phyloP scores from a whole-genome alignment of 768 basidiomycete genomes.

The Cystobasidium ongulense region DNA sequence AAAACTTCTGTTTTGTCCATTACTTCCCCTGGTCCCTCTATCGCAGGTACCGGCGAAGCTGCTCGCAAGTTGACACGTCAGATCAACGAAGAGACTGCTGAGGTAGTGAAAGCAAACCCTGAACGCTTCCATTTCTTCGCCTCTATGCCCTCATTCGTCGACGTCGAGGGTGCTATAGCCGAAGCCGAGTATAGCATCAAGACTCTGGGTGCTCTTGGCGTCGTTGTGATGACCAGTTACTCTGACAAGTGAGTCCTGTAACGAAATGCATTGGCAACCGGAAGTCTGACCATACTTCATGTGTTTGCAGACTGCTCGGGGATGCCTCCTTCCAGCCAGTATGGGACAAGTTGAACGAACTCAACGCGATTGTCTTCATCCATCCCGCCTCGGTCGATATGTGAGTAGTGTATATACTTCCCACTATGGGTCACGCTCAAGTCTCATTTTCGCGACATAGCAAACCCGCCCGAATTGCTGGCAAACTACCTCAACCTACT shows the following conservation, averaged over 20 bases:
- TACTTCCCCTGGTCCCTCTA: background rate
- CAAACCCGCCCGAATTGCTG: background rate
- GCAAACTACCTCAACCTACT: background rate
- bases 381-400: constrained; percentile 11
- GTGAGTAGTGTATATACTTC: too few species aligned
- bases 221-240: constrained; percentile 8
- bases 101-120: background rate
- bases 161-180: background rate
- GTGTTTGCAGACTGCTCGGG: background rate
- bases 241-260: background rate
- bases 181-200: background rate
- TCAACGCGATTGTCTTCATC: constrained; percentile 4
- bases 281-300: background rate
- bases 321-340: background rate
- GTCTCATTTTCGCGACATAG: too few species aligned
- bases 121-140: constrained; percentile 2
- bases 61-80: background rate
- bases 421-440: too few species aligned
- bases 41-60: background rate
- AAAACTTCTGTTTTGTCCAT: background rate
- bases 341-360: constrained; percentile 13
- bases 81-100: constrained; percentile 6
- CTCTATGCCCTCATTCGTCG: background rate
- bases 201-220: background rate
- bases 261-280: background rate